Conservation (phyloP, 257 asterid species). For the Scutellaria minor region DNA sequence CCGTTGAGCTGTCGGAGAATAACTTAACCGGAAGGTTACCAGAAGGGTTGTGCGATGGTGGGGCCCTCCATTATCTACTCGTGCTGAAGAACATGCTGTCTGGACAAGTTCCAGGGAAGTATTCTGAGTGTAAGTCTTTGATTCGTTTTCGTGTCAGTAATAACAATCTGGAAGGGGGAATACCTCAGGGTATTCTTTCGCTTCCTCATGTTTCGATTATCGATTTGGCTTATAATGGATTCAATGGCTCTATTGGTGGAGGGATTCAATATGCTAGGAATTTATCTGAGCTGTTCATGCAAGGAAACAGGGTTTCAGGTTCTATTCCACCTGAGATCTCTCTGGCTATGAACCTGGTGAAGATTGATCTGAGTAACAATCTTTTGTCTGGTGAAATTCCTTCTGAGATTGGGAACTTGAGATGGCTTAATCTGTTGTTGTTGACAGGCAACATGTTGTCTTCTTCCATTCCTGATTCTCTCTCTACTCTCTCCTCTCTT, state of each 20-base stretch:
- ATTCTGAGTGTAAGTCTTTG: conserved; percentile 64
- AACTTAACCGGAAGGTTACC: conserved; percentile 73
- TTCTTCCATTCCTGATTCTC: conserved; percentile 74
- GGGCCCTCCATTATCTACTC: conserved; percentile 67
- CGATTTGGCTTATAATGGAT: conserved; percentile 62
- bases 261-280: conserved; percentile 62
- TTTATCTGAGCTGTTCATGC: conserved; percentile 84
- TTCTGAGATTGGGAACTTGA: conserved; percentile 62
- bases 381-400: conserved; percentile 78
- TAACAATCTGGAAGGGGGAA: conserved; percentile 63
- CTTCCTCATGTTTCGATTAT: conserved; percentile 81
- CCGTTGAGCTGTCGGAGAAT: conserved; percentile 84
- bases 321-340: conserved; percentile 71
- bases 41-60: conserved; percentile 62
- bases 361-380: conserved; percentile 79
- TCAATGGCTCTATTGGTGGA: conserved; percentile 59
- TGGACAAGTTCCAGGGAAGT: conserved; percentile 71
- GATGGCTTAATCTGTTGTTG: conserved; percentile 62
- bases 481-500: conserved; percentile 58
- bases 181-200: conserved; percentile 66
- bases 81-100: conserved; percentile 62
- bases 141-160: conserved; percentile 76
- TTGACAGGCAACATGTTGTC: conserved; percentile 70
- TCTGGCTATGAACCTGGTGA: conserved; percentile 60
- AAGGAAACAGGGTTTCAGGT: conserved; percentile 80